A percentile compares a stretch with the other conserved stretches of the same genome.
phyloP scores from a whole-genome alignment of 2,329 filamentous ascomycete species.

The Xylariaceae sp. region DNA sequence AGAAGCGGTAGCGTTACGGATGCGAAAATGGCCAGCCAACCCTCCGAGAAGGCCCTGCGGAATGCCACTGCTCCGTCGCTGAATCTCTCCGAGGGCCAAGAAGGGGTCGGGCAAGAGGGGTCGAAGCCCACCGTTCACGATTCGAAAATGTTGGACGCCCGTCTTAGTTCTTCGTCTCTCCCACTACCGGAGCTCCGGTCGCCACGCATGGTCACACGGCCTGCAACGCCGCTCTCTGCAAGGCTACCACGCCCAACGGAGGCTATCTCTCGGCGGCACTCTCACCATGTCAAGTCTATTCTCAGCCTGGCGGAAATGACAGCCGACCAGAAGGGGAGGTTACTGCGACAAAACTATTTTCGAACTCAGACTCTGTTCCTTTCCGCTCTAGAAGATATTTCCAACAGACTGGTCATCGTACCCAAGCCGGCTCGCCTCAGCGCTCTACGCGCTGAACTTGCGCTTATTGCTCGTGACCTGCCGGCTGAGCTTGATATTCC shows the following conservation, averaged over 20 bases:
- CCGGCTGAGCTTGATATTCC: constrained; percentile 83
- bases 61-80: constrained; percentile 8
- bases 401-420: constrained; percentile 77
- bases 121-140: constrained; percentile 50
- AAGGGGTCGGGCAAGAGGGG: constrained; percentile 21
- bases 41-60: constrained; percentile 16
- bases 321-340: constrained; percentile 63
- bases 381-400: constrained; percentile 78
- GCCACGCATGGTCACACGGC: constrained; percentile 50
- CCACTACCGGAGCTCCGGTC: constrained; percentile 61
- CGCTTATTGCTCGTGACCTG: constrained; percentile 75
- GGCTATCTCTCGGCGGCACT: constrained; percentile 55
- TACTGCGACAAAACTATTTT: constrained; percentile 80
- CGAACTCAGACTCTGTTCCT: constrained; percentile 77
- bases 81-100: constrained; percentile 11
- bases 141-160: constrained; percentile 54
- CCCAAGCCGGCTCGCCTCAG: constrained; percentile 79
- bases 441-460: constrained; percentile 76
- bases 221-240: constrained; percentile 57
- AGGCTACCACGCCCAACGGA: constrained; percentile 49
- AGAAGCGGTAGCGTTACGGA: constrained; percentile 47
- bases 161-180: constrained; percentile 66
- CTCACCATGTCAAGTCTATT: constrained; percentile 57
- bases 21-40: constrained; percentile 18
- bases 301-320: constrained; percentile 62